Base-by-base conservation (phyloP, 495 filamentous ascomycete species). In the Lepidopterella palustris region DNA sequence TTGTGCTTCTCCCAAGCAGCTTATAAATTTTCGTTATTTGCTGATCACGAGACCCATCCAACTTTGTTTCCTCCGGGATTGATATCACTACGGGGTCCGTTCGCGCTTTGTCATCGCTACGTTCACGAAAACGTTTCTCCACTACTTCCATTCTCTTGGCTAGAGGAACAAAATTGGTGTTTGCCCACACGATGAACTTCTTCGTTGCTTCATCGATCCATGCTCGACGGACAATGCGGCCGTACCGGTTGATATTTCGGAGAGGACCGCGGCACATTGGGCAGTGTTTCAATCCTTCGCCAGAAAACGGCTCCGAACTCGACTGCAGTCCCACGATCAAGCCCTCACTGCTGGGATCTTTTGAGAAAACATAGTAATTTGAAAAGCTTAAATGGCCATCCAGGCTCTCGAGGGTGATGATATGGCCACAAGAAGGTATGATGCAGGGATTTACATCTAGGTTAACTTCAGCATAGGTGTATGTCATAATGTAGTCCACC, bases 191-290 rank as follows among this genome's bases (percentile, higher is more conserved):
- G 25, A 83, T 80, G 64, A 90, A 85, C 58, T 82, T 85, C 68
- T 87, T 88, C 0, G 84, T 85, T 0, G 81, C 73, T 65, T 88
- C 84, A 54, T 90, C 84, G 1, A 91, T 71, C 50, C 81, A 69
- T 6, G 79, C 86, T 5, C 82, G 78, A 45, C 82, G 78, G 24
- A 87, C 78, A 6, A 91, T 80, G 23, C 86, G 78, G 27, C 84
- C 80, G 63, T 92, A 90, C 13, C 87, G 73, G 6, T 84, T 71
- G 55, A 90, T 76, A 47, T 79, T 76, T 25, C 84, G 75, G 23
- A 91, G 72, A 5, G 84, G 78, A 0, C 79, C 79, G 6, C 85
- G 80, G 64, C 87, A 92, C 2, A 61, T 76, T 3, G 86, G 82
- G 71, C 86, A 90, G 11, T 23, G 26, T 58, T 82, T 84, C 31